Conservation (phyloP, 2,329 filamentous ascomycete genomes). For the Neonectria hederae region DNA sequence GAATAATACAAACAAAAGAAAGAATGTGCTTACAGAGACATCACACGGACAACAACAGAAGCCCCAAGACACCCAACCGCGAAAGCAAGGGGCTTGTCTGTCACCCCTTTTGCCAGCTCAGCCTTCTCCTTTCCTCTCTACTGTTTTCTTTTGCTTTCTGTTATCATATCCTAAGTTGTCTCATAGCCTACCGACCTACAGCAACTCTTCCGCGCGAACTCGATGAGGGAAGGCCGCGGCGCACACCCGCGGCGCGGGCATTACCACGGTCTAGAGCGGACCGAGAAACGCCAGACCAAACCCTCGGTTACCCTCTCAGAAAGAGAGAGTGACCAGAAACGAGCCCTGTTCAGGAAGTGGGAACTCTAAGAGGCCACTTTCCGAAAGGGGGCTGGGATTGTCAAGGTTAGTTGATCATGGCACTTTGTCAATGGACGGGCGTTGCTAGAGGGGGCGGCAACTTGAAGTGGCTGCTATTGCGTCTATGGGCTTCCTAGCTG, state of each 20-base stretch:
- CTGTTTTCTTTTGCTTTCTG: background rate
- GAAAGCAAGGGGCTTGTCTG: background rate
- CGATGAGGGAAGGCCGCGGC: background rate
- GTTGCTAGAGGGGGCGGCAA: background rate
- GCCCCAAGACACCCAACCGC: background rate
- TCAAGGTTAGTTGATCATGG: background rate
- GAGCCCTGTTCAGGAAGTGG: background rate
- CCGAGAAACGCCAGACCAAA: constrained; percentile 16
- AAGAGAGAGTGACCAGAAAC: background rate
- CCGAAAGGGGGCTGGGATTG: background rate
- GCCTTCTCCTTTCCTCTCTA: background rate
- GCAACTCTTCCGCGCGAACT: background rate
- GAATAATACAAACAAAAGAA: background rate
- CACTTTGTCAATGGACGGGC: background rate
- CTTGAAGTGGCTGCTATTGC: background rate
- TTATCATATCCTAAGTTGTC: background rate
- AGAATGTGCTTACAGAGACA: background rate
- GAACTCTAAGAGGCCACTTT: background rate
- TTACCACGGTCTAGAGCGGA: constrained; percentile 21
- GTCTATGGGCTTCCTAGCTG: background rate
- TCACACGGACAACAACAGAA: background rate
- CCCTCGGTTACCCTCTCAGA: constrained; percentile 23
- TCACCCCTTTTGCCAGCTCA: background rate
- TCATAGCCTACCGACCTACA: background rate
- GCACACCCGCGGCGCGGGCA: background rate